phyloP scores from a whole-genome alignment of 257 asterid genomes.

The Solanum sitiens region DNA sequence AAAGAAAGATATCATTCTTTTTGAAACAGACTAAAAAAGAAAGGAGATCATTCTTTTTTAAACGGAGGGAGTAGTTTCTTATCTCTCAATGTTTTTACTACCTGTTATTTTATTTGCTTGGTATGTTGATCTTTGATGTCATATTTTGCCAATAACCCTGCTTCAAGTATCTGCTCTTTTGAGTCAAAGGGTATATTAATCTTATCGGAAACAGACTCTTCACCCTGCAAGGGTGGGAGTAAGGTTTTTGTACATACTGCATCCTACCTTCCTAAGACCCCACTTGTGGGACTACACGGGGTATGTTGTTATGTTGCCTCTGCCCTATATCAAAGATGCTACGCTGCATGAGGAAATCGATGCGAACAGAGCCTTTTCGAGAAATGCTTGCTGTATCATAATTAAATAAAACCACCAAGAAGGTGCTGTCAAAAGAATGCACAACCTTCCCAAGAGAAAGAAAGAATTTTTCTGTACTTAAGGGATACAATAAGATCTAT shows the following conservation, averaged over 20 bases:
- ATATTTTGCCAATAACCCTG: neutral
- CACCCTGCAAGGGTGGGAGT: neutral
- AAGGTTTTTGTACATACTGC: neutral
- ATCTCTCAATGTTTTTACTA: neutral
- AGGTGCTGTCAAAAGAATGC: neutral
- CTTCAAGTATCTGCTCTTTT: neutral
- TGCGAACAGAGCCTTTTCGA: conserved; percentile 16
- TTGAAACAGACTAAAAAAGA: too few relatives aligned
- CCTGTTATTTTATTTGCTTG: neutral
- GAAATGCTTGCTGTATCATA: neutral
- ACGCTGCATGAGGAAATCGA: neutral
- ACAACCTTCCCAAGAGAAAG: neutral
- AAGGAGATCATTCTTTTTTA: too few relatives aligned
- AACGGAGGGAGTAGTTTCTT: too few relatives aligned
- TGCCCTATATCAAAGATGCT: neutral
- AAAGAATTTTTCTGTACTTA: neutral
- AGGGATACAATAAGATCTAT: neutral
- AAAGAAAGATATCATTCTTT: too few relatives aligned
- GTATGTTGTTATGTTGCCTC: neutral
- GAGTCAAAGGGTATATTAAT: neutral
- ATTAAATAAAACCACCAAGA: neutral
- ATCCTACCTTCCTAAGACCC: neutral
- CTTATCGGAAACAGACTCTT: neutral
- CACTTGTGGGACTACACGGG: neutral
- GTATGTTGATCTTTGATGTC: neutral